Conservation (phyloP, 495 filamentous ascomycete genomes). For the Venustampulla echinocandica region DNA sequence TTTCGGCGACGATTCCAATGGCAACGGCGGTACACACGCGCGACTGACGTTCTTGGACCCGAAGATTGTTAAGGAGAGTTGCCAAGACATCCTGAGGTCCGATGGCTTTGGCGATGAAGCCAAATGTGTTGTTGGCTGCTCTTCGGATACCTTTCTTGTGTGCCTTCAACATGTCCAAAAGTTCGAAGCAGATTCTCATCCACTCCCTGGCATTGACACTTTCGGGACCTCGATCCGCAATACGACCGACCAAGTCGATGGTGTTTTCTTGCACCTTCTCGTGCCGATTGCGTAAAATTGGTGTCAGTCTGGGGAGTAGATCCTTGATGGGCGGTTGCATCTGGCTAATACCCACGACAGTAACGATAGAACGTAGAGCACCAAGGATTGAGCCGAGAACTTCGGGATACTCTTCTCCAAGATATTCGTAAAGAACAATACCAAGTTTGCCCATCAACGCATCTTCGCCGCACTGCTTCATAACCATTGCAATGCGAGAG, state of each 20-base stretch:
- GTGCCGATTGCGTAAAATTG: slow-evolving; percentile 95
- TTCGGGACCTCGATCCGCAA: slow-evolving; percentile 93
- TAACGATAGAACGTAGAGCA: slow-evolving; percentile 91
- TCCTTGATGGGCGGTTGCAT: slow-evolving; percentile 99
- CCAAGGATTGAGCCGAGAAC: slow-evolving; percentile 95
- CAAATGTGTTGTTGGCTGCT: slow-evolving; percentile 99
- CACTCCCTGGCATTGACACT: slow-evolving; percentile 94
- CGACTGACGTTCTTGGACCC: slow-evolving; percentile 95
- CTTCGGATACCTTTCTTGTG: slow-evolving; percentile 99
- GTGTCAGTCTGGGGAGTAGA: slow-evolving; percentile 87
- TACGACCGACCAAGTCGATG: slow-evolving; percentile 98
- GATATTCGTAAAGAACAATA: slow-evolving; percentile 94
- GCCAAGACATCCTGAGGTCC: slow-evolving; percentile 96
- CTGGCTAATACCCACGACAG: slow-evolving; percentile 93
- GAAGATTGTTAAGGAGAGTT: slow-evolving; percentile 90
- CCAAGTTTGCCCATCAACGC: slow-evolving; percentile 92
- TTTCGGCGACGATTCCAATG: slow-evolving; percentile 99
- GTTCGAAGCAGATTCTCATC: slow-evolving; percentile 99
- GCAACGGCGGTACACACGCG: slow-evolving; percentile 98
- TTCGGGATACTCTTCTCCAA: slow-evolving; percentile 98
- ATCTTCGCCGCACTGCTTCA: slow-evolving; percentile 98
- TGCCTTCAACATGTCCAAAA: slow-evolving; percentile 98
- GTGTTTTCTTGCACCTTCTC: slow-evolving; percentile 99
- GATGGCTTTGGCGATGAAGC: slow-evolving; percentile 99
- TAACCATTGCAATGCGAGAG: slow-evolving; percentile 92